These are phyloP conservation scores for Paramyrothecium sp. DNA, from an alignment of 2,329 filamentous ascomycete genomes.

Conservation along the genomic window DNA sequence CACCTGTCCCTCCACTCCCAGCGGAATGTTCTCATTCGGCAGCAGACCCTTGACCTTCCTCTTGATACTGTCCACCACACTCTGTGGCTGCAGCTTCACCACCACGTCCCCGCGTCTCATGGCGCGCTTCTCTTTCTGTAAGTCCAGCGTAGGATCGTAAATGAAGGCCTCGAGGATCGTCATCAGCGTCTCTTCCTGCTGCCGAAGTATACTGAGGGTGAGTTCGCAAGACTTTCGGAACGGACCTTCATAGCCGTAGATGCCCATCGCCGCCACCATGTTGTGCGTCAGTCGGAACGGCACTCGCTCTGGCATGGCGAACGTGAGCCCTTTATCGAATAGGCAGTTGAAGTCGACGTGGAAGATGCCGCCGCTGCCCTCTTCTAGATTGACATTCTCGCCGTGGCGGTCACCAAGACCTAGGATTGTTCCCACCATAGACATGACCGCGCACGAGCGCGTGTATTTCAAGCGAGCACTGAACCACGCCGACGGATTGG, in stretches of 20 bases:
- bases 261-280: constrained; percentile 96
- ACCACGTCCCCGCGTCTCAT: constrained; percentile 34
- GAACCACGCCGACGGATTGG: constrained; percentile 91
- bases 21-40: constrained; percentile 82
- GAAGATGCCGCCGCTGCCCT: constrained; percentile 89
- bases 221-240: constrained; percentile 91
- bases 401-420: constrained; percentile 93
- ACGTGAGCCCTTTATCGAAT: constrained; percentile 96
- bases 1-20: constrained; percentile 97
- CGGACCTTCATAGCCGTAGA: constrained; percentile 89
- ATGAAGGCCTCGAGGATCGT: constrained; percentile 96
- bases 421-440: constrained; percentile 96
- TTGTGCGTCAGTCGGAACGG: constrained; percentile 98
- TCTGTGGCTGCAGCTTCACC: constrained; percentile 57
- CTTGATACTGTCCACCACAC: constrained; percentile 85
- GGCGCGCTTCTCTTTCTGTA: constrained; percentile 65
- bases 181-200: constrained; percentile 95
- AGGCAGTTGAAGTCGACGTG: constrained; percentile 99
- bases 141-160: constrained; percentile 93
- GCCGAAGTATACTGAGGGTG: constrained; percentile 77
- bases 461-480: constrained; percentile 85
- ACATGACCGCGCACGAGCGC: constrained; percentile 95
- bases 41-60: constrained; percentile 84
- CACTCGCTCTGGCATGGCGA: constrained; percentile 90
- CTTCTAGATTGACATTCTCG: constrained; percentile 94